Percentiles rank a stretch among this genome's conserved stretches.
phyloP scores from a whole-genome alignment of 306 rosid genomes.

The Sesbania bispinosa region DNA sequence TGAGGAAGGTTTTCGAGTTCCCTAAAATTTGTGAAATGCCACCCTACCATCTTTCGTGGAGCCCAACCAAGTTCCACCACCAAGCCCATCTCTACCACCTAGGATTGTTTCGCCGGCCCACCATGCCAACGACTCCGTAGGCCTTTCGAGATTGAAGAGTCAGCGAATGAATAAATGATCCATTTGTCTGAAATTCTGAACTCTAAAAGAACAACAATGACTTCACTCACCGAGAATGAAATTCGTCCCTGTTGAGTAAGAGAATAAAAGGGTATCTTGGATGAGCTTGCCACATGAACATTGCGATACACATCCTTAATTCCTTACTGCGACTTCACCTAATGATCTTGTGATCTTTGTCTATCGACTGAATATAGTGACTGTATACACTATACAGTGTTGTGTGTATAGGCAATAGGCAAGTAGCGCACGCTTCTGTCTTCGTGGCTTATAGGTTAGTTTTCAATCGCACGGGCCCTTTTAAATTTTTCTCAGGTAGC shows the following conservation, averaged over 20 bases:
- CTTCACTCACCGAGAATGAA: slow-evolving; percentile 43
- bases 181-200: neutral
- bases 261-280: slow-evolving; percentile 55
- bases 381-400: no score
- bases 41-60: slow-evolving; percentile 48
- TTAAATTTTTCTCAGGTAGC: no score
- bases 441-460: no score
- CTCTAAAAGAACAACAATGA: neutral
- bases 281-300: slow-evolving; percentile 68
- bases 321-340: no score
- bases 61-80: slow-evolving; percentile 86
- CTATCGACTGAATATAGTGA: no score
- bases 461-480: no score
- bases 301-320: slow-evolving; percentile 50
- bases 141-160: slow-evolving; percentile 31
- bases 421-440: no score
- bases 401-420: no score
- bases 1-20: slow-evolving; percentile 39
- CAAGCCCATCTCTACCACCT: slow-evolving; percentile 67
- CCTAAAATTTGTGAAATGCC: slow-evolving; percentile 78
- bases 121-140: slow-evolving; percentile 61
- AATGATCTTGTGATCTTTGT: no score
- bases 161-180: neutral
- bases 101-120: slow-evolving; percentile 53
- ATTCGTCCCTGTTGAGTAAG: slow-evolving; percentile 51